Conservation (phyloP, 2,329 filamentous ascomycete genomes). For the Botrytis pseudocinerea region DNA sequence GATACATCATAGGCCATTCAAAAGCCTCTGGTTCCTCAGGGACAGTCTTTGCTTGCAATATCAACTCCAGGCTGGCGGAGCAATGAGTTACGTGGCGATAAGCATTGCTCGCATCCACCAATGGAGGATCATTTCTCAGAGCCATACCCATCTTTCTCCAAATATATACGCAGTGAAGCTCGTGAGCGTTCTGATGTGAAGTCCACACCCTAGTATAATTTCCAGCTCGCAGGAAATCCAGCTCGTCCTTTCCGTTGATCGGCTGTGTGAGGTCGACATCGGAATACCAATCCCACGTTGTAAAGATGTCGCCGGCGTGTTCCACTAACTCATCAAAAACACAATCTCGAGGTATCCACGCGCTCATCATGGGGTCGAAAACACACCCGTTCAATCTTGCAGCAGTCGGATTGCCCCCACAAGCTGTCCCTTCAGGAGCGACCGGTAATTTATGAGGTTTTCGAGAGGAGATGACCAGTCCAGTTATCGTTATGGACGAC, state of each 20-base stretch:
- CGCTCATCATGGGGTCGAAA: conserved; percentile 5
- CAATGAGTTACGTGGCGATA: conserved; percentile 7
- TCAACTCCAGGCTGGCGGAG: neutral
- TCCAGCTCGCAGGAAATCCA: conserved; percentile 5
- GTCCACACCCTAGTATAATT: conserved; percentile 13
- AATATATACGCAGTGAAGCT: conserved; percentile 6
- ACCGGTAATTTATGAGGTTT: neutral
- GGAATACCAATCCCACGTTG: conserved; percentile 3
- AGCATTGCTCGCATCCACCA: conserved; percentile 9
- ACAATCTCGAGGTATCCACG: neutral
- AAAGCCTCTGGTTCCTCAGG: neutral
- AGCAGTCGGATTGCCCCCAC: neutral
- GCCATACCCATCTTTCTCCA: conserved; percentile 12
- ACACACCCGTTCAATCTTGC: conserved; percentile 5
- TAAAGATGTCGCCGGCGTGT: conserved; percentile 9
- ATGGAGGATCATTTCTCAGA: conserved; percentile 1
- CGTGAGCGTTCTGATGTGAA: neutral
- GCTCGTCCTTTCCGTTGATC: neutral
- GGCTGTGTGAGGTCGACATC: conserved; percentile 11
- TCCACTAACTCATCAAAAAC: conserved; percentile 13
- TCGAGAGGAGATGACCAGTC: conserved; percentile 8
- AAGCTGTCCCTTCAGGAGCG: conserved; percentile 10
- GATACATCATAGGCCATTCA: neutral
- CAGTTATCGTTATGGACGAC: conserved; percentile 6
- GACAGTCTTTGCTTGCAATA: conserved; percentile 4